Evolutionary conservation across 352 stramenopile genomes (phyloP).

Genomic region (Phytophthora sp.): DNA sequence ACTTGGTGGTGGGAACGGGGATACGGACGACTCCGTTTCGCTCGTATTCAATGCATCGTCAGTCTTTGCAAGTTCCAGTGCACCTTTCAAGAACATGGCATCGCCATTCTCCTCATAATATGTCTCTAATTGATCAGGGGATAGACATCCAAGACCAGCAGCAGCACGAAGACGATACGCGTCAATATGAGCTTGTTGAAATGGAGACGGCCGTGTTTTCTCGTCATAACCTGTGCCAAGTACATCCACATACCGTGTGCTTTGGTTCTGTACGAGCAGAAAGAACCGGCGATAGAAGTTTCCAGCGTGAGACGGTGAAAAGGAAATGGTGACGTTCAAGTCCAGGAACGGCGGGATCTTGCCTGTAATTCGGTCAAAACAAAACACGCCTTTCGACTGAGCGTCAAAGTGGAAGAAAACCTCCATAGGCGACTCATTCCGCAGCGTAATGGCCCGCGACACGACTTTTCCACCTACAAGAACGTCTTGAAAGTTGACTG

Average conservation of each 20-base stretch:
- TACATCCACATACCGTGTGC: conserved; percentile 85
- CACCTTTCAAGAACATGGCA: conserved; percentile 67
- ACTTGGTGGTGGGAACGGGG: conserved; percentile 31
- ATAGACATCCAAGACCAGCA: conserved; percentile 69
- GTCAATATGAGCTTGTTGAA: conserved; percentile 92
- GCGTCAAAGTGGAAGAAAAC: conserved; percentile 83
- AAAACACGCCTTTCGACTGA: conserved; percentile 81
- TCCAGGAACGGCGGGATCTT: conserved; percentile 84
- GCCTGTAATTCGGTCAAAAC: conserved; percentile 81
- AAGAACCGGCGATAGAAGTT: conserved; percentile 94
- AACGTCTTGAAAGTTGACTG: conserved; percentile 92
- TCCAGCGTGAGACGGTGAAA: conserved; percentile 68
- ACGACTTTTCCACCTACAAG: conserved; percentile 50
- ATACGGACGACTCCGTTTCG: background rate
- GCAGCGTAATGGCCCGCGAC: conserved; percentile 82
- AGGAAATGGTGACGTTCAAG: conserved; percentile 82
- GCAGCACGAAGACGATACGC: conserved; percentile 68
- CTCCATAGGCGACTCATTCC: conserved; percentile 78
- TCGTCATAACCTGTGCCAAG: conserved; percentile 91
- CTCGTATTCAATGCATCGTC: conserved; percentile 19
- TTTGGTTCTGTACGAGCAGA: conserved; percentile 86
- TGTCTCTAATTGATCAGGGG: conserved; percentile 83
- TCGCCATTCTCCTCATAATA: conserved; percentile 78
- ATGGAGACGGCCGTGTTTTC: conserved; percentile 89
- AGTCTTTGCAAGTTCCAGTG: conserved; percentile 37